Percentiles rank a stretch among this genome's conserved stretches.
Conservation (phyloP, 2,329 filamentous ascomycete species). For the Sporothrix brunneoviolacea region DNA sequence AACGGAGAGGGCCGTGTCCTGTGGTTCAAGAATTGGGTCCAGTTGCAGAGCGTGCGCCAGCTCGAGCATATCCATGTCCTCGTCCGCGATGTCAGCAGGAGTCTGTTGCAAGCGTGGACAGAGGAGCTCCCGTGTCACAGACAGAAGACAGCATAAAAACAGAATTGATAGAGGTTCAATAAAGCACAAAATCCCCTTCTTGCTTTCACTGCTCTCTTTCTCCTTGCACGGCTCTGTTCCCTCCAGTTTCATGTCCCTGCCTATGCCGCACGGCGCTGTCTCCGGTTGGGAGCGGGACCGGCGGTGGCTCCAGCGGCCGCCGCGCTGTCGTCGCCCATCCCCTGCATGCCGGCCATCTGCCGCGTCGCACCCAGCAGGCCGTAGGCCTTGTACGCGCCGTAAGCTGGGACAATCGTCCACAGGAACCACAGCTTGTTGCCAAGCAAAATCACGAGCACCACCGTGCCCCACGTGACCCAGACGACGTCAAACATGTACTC, state of each 20-base stretch:
- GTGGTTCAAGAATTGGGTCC: conserved; percentile 95
- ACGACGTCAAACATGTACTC: conserved; percentile 98
- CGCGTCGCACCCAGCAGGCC: conserved; percentile 48
- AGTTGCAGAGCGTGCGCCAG: conserved; percentile 77
- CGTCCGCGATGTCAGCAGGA: conserved; percentile 47
- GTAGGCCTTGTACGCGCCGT: conserved; percentile 47
- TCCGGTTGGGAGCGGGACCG: conserved; percentile 42
- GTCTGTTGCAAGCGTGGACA: conserved; percentile 49
- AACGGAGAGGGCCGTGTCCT: conserved; percentile 47
- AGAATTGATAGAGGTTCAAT: not conserved
- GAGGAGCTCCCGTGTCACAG: conserved; percentile 34
- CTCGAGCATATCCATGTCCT: conserved; percentile 86
- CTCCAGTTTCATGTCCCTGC: not conserved
- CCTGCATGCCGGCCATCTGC: conserved; percentile 44
- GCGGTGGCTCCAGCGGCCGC: conserved; percentile 24
- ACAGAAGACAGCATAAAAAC: not conserved
- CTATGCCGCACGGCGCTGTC: conserved; percentile 48
- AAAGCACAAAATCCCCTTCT: not conserved
- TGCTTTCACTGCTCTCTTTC: not conserved
- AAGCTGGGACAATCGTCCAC: conserved; percentile 49
- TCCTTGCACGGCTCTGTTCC: not conserved
- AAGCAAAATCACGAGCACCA: conserved; percentile 64
- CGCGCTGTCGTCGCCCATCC: conserved; percentile 32
- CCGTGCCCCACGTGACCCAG: conserved; percentile 84
- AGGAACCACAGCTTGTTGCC: conserved; percentile 68